Evolutionary conservation across 768 basidiomycete genomes (phyloP).

Genomic region (Termitomyces sp.): DNA sequence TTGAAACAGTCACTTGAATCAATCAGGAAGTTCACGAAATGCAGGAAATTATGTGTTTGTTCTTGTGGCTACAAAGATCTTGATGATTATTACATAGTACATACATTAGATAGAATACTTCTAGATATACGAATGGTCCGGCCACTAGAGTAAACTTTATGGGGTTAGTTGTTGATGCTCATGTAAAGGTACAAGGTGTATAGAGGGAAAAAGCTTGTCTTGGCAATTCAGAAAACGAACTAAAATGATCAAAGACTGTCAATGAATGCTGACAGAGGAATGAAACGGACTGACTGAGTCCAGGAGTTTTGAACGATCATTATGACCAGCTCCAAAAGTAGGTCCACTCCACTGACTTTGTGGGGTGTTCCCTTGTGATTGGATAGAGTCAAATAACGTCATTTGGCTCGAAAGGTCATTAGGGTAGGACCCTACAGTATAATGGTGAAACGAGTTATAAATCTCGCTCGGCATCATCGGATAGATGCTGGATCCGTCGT

Average conservation of each 20-base stretch:
- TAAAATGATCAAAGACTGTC: constrained; percentile 7
- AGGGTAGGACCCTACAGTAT: constrained; percentile 23
- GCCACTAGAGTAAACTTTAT: constrained; percentile 8
- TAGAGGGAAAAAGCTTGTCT: neutral
- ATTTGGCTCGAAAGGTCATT: constrained; percentile 28
- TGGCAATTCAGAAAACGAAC: constrained; percentile 16
- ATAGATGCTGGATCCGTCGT: constrained; percentile 11
- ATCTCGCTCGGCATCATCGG: constrained; percentile 14
- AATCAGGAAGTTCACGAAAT: neutral
- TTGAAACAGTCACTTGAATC: neutral
- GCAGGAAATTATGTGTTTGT: neutral
- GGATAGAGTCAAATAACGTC: constrained; percentile 24
- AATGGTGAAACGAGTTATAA: constrained; percentile 22
- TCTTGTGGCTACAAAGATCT: constrained; percentile 8
- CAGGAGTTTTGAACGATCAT: constrained; percentile 26
- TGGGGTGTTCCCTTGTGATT: constrained; percentile 20
- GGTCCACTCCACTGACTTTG: constrained; percentile 26
- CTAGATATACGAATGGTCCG: constrained; percentile 13
- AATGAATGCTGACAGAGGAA: constrained; percentile 12
- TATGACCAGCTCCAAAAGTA: constrained; percentile 22
- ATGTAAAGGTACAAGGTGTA: neutral
- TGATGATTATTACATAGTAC: constrained; percentile 9
- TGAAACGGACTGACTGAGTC: constrained; percentile 21
- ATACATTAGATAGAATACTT: constrained; percentile 7
- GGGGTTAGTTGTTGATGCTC: neutral